Evolutionary conservation across 805 yeast species (phyloP), one percentile per base, ranked within the genome.

Genomic region (Spathaspora boniae): DNA sequence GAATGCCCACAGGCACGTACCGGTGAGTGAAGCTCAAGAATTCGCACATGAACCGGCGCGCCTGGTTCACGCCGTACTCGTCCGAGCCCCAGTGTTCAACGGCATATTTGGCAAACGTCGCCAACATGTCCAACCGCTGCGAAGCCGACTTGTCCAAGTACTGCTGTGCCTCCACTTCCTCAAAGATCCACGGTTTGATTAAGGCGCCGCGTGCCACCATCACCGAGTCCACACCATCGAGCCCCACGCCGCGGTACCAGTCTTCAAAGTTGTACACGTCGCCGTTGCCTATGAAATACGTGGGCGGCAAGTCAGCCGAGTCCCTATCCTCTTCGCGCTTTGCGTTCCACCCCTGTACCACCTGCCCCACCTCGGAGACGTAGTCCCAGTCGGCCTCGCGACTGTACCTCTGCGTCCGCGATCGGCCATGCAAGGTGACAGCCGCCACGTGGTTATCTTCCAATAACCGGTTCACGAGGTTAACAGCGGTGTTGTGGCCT

Each of bases 121-220:
- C 68, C 50, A 91, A 59, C 28, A 82, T 76, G 24, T 81, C 94
- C 38, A 93, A 73, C 58, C 99, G 76, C 62, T 93, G 97, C 15
- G 82, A 68, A n/a, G 96, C 81, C 2, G 86, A 70, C 64, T 91
- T 93, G 59, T 93, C 99, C 43, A 93, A 62, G 57, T 87, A 80
- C 60, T 93, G 98, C 50, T 80, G 78, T 5, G 91, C 70, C 40
- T 91, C 94, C 38, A 93, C 76, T 62, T 93, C 99, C 65, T 93
- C 97, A 49, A 91, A 93, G 34, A 93, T 86, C 99, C 99, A 93
- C 23, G 99, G 99, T 62, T 93, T 93, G 56, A 93, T 89, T 45
- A 93, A 73, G 2, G 98, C 98, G 37, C 98, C 98, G 53, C 99
- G 76, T 3, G 98, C 98, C 36, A 93, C 86, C 97, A 94, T 93